These are phyloP conservation scores for Solanum hybrid DNA, from an alignment of 305 asterid genomes.

Conservation along the genomic window DNA sequence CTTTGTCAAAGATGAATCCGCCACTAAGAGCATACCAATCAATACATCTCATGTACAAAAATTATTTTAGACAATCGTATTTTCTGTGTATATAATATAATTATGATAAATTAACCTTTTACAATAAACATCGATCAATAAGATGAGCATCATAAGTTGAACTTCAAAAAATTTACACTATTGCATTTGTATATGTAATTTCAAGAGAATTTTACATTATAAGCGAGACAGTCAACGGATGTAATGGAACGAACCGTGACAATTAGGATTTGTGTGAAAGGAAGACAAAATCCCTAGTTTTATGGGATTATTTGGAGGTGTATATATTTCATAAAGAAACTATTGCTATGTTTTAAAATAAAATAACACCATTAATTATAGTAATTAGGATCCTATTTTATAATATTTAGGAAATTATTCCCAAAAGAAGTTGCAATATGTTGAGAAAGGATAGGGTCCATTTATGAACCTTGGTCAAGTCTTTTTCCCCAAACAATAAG, in stretches of 20 bases:
- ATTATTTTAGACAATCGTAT: neutral
- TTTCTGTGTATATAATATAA: neutral
- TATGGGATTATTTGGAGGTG: neutral
- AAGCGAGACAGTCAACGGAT: neutral
- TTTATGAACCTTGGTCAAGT: neutral
- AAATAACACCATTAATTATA: neutral
- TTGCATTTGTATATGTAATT: neutral
- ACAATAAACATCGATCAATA: neutral
- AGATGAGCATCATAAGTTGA: neutral
- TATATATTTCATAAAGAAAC: neutral
- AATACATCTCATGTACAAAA: neutral
- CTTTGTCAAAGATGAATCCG: neutral
- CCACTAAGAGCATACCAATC: neutral
- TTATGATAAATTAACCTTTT: neutral
- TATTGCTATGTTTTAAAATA: neutral
- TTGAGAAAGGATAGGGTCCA: neutral
- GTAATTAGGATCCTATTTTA: neutral
- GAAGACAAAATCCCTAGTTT: neutral
- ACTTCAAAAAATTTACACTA: neutral
- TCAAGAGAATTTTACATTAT: neutral
- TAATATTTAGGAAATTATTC: neutral
- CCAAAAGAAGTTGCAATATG: neutral
- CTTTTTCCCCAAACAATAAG: neutral
- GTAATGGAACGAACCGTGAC: neutral
- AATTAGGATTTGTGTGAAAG: neutral